Percentiles rank a stretch among this genome's conserved stretches.
These are phyloP conservation scores for Solanum hybrid DNA, from an alignment of 305 asterid species.

Conservation along the genomic window DNA sequence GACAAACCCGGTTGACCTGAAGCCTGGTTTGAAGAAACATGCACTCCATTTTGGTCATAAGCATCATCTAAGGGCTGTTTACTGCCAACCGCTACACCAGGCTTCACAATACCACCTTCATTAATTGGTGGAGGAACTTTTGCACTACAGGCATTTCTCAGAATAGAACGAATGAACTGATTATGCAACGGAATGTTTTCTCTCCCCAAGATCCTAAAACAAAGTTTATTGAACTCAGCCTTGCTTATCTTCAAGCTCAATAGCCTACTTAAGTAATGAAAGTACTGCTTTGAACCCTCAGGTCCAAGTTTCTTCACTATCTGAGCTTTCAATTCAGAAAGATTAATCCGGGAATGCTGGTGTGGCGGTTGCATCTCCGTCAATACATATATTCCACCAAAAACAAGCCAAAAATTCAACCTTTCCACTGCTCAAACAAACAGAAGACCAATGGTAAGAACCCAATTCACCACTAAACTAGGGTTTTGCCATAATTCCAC, in stretches of 20 bases:
- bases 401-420: slow-evolving; percentile 17
- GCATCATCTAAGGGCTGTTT: slow-evolving; percentile 40
- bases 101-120: slow-evolving; percentile 30
- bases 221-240: slow-evolving; percentile 57
- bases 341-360: slow-evolving; percentile 70
- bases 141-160: slow-evolving; percentile 56
- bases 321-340: slow-evolving; percentile 65
- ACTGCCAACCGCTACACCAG: slow-evolving; percentile 22
- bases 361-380: slow-evolving; percentile 66
- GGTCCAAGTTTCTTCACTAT: slow-evolving; percentile 66
- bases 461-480: slow-evolving; percentile 33
- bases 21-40: slow-evolving; percentile 22
- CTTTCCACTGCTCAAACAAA: slow-evolving; percentile 25
- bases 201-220: slow-evolving; percentile 60
- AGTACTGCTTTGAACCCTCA: slow-evolving; percentile 62
- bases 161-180: slow-evolving; percentile 59
- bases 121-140: slow-evolving; percentile 42
- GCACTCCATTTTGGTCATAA: slow-evolving; percentile 52
- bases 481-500: slow-evolving; percentile 51
- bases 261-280: slow-evolving; percentile 45
- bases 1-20: slow-evolving; percentile 45
- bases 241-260: slow-evolving; percentile 57
- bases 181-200: slow-evolving; percentile 80
- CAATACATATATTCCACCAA: slow-evolving; percentile 48
- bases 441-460: slow-evolving; percentile 18